Conservation (phyloP, 1,139 yeast species). For the Candida dubliniensis region DNA sequence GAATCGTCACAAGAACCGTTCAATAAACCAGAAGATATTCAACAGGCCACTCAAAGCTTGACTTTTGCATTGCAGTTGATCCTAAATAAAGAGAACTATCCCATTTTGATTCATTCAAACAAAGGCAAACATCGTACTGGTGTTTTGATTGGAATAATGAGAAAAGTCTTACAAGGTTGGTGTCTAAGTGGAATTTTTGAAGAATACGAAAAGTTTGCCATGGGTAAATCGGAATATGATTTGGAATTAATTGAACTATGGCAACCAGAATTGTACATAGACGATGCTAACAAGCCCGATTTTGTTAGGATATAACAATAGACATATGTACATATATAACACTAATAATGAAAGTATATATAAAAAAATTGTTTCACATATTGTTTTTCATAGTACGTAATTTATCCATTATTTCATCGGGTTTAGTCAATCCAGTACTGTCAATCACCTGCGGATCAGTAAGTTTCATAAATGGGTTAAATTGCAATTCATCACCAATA, state of each 20-base stretch:
- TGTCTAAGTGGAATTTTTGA: slow-evolving; percentile 88
- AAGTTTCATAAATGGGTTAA: slow-evolving; percentile 89
- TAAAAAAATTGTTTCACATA: slow-evolving; percentile 16
- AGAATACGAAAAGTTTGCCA: slow-evolving; percentile 89
- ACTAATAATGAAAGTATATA: no score
- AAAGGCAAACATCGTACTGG: slow-evolving; percentile 97
- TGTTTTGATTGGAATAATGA: slow-evolving; percentile 81
- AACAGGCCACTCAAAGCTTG: slow-evolving; percentile 48
- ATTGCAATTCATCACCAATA: slow-evolving; percentile 74
- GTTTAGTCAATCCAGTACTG: slow-evolving; percentile 36
- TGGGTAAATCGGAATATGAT: slow-evolving; percentile 91
- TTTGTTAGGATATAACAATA: slow-evolving; percentile 27
- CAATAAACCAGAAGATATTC: slow-evolving; percentile 47
- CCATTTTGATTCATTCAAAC: slow-evolving; percentile 85
- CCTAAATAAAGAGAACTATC: slow-evolving; percentile 72
- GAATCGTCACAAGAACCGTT: slow-evolving; percentile 77
- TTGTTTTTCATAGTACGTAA: slow-evolving; percentile 71
- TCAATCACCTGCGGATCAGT: slow-evolving; percentile 54
- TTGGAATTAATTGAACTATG: slow-evolving; percentile 60
- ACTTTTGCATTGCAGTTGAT: slow-evolving; percentile 62
- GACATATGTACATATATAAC: not conserved
- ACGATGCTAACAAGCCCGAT: slow-evolving; percentile 34
- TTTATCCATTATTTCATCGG: slow-evolving; percentile 59
- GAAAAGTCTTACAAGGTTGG: slow-evolving; percentile 91
- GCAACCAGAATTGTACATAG: slow-evolving; percentile 46